phyloP scores from a whole-genome alignment of 2,329 filamentous ascomycete species.

The Ceratocystis variospora region DNA sequence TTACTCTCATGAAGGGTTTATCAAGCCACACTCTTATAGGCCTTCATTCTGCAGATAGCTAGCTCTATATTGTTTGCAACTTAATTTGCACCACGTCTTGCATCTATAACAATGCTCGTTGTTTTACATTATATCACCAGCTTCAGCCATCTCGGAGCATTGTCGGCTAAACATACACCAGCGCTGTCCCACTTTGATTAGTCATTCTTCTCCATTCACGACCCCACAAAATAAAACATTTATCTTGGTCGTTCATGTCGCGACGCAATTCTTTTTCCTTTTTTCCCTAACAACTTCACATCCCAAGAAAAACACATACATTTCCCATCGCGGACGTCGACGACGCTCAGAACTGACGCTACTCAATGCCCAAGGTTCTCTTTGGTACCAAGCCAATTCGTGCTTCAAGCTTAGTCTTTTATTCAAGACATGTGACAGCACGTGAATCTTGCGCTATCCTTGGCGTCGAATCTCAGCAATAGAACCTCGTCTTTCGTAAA shows the following conservation, averaged over 20 bases:
- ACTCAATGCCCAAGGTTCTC: too few species aligned
- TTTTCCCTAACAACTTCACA: background rate
- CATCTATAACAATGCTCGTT: background rate
- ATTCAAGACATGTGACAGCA: background rate
- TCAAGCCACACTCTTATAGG: too few species aligned
- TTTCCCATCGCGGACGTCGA: background rate
- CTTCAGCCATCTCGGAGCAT: background rate
- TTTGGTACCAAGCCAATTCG: background rate
- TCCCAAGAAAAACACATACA: background rate
- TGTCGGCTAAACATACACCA: background rate
- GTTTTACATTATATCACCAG: background rate
- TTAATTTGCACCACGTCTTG: background rate
- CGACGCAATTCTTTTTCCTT: background rate
- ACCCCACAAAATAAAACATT: conserved; percentile 15
- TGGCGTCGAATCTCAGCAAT: too few species aligned
- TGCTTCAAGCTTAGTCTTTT: conserved; percentile 6
- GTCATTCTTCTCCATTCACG: conserved; percentile 6
- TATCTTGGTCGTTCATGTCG: conserved; percentile 7
- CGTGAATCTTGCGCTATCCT: background rate
- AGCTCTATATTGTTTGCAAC: background rate
- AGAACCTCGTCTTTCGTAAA: too few species aligned
- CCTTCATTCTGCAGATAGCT: too few species aligned
- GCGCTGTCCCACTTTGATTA: conserved; percentile 10
- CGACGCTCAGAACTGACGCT: too few species aligned
- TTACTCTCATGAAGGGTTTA: too few species aligned